phyloP scores from a whole-genome alignment of 805 yeast species.

The Metschnikowia aberdeeniae region DNA sequence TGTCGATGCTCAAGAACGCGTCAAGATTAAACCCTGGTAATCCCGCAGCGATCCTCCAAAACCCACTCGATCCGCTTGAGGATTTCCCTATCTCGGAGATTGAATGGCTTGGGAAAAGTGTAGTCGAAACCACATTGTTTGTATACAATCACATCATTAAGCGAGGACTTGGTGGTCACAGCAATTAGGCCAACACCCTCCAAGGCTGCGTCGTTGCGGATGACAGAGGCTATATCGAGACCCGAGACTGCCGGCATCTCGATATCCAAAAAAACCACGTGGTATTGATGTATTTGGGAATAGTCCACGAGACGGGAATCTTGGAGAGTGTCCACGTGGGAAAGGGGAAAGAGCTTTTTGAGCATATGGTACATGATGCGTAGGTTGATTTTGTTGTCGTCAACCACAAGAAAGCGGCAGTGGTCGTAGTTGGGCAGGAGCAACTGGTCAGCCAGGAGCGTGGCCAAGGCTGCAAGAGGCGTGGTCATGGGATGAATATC shows the following conservation, averaged over 20 bases:
- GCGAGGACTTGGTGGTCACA: slow-evolving; percentile 33
- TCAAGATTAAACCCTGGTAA: background rate
- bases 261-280: slow-evolving; percentile 37
- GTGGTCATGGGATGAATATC: background rate
- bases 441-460: background rate
- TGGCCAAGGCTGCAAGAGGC: slow-evolving; percentile 1
- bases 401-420: slow-evolving; percentile 30
- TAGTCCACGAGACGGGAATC: slow-evolving; percentile 32
- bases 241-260: slow-evolving; percentile 45
- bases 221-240: slow-evolving; percentile 29
- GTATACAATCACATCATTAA: slow-evolving; percentile 28
- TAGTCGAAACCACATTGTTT: slow-evolving; percentile 36
- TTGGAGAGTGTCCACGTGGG: slow-evolving; percentile 24
- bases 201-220: slow-evolving; percentile 11
- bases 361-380: slow-evolving; percentile 33
- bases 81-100: slow-evolving; percentile 16
- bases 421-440: slow-evolving; percentile 12
- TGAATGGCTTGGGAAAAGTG: slow-evolving; percentile 40
- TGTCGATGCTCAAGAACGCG: no score
- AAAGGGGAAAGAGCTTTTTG: slow-evolving; percentile 31
- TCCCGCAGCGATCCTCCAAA: slow-evolving; percentile 8
- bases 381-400: slow-evolving; percentile 40
- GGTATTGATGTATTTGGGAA: slow-evolving; percentile 8
- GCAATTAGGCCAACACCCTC: slow-evolving; percentile 34
- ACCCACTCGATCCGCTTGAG: slow-evolving; percentile 19